Evolutionary conservation across 257 asterid genomes (phyloP), one percentile per base, ranked within the genome.

Genomic region (Capsicum rhomboideum): DNA sequence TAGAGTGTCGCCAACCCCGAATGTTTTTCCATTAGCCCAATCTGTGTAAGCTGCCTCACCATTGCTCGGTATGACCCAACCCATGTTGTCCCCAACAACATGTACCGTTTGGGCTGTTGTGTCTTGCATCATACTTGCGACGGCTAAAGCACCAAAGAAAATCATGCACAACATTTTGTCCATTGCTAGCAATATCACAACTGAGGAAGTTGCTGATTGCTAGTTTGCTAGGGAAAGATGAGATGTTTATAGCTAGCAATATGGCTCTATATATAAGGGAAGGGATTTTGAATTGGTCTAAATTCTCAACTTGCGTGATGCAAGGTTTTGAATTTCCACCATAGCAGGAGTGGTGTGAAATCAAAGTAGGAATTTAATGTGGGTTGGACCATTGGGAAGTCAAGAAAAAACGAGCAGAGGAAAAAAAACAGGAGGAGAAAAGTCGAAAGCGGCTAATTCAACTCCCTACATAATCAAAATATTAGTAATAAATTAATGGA

Each of bases 1-100:
- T 80, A 90, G 52, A 59, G 46, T 84, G 66, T 90, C 93, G 9
- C 92, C 93, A 21, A 87, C 82, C 11, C 21, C 14, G 89, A 91
- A 90, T 0, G 79, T 87, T 82, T 86, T 86, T 18, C 53, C 74
- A 0, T 87, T 37, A 67, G 86, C 86, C 93, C 92, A 91, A 2
- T 80, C 82, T n/a, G 82, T 3, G 55, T 90, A 89, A 10, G 85
- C 80, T 2, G 29, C 56, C 0, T 86, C 85, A 7, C 44, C 59
- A 80, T 68, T 80, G 8, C 61, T 71, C 10, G 93, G 92, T 61
- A 86, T 44, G 1, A 0, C 18, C 94, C 94, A 91, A 20, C 92
- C 94, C 31, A 18, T 1, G 74, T 5, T 52, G 61, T 72, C 92
- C 83, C 93, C 92, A 23, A 90, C 90, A 8, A 46, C 29, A 52